Evolutionary conservation across 768 basidiomycete genomes (phyloP), one percentile per base, ranked within the genome.

Genomic region (Filobasidium floriforme): DNA sequence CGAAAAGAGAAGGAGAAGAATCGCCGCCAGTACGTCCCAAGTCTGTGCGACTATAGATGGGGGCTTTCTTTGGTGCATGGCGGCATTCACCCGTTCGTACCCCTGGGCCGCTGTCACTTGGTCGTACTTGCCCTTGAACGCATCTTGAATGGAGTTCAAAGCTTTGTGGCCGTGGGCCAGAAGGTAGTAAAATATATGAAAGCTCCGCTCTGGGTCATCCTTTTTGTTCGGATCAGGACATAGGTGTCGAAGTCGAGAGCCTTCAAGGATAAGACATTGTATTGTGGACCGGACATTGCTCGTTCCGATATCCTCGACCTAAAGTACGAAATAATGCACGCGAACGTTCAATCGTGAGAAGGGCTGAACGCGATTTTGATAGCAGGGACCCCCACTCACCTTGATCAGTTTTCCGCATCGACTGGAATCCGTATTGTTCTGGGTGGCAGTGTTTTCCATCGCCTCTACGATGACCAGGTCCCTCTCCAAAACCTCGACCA

Each of bases 201-300:
- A 44, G 43, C 43, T 44, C 19, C 43, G 43, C 43, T 44, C 43
- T 10, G 43, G 43, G 43, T 44, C 43, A 19, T 44, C 43, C 43
- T 44, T 44, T 44, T 44, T 44, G 43, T 44, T 44, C 43, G 43
- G 43, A 44, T 44, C 43, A 44, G 43, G 43, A 44, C 43, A 44
- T 44, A 44, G 43, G 43, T 44, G 43, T 10, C 43, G 43, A 10
- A 44, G 43, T 19, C 43, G 10, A 19, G 43, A 44, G 19, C 43
- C 43, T 44, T 44, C 43, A 19, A 44, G 43, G 43, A 44, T 44
- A 19, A 44, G 43, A 44, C 43, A 44, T 44, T 44, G 43, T 10
- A 44, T 44, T 10, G 43, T 44, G 43, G 19, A 44, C 43, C 43
- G 43, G 10, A 44, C 43, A 19, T 44, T 19, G 43, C 10, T 44